These are phyloP conservation scores for Fermentozyma sake DNA, from an alignment of 1,139 yeast species.

Conservation along the genomic window DNA sequence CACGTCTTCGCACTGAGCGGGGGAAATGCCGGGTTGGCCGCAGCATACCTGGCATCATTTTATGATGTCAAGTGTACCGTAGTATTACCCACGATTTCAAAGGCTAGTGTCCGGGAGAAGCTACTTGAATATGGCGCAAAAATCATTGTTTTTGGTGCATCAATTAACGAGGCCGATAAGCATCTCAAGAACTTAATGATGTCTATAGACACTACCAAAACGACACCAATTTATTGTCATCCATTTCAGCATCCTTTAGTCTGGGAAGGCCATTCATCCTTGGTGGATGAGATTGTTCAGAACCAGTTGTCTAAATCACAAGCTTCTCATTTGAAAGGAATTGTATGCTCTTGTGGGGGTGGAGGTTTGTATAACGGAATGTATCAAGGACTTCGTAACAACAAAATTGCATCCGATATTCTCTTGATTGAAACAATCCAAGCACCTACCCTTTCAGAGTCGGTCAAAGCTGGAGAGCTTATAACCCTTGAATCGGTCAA, in stretches of 20 bases:
- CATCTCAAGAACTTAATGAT: constrained; percentile 29
- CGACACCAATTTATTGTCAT: constrained; percentile 55
- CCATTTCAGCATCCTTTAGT: constrained; percentile 62
- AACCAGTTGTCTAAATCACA: constrained; percentile 26
- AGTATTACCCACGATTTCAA: constrained; percentile 54
- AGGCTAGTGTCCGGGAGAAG: constrained; percentile 22
- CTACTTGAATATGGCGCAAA: constrained; percentile 48
- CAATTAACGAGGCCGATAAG: constrained; percentile 65
- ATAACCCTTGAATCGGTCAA: constrained; percentile 43
- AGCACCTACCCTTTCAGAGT: constrained; percentile 51
- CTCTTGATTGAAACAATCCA: constrained; percentile 51
- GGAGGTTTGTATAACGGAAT: constrained; percentile 71
- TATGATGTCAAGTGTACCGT: constrained; percentile 55
- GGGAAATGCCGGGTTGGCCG: constrained; percentile 78
- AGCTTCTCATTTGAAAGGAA: constrained; percentile 44
- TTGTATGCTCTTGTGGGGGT: constrained; percentile 70
- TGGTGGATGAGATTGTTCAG: constrained; percentile 52
- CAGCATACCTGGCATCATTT: constrained; percentile 53
- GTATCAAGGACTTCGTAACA: constrained; percentile 47
- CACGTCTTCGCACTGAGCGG: constrained; percentile 65
- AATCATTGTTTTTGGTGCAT: constrained; percentile 50
- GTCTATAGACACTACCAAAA: constrained; percentile 10
- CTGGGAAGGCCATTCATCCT: constrained; percentile 66
- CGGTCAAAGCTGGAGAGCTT: constrained; percentile 42
- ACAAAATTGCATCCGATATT: constrained; percentile 16